A percentile compares a stretch with the other conserved stretches of the same genome.
Conservation (phyloP, 2,329 filamentous ascomycete genomes). For the Trichoderma harzianum region DNA sequence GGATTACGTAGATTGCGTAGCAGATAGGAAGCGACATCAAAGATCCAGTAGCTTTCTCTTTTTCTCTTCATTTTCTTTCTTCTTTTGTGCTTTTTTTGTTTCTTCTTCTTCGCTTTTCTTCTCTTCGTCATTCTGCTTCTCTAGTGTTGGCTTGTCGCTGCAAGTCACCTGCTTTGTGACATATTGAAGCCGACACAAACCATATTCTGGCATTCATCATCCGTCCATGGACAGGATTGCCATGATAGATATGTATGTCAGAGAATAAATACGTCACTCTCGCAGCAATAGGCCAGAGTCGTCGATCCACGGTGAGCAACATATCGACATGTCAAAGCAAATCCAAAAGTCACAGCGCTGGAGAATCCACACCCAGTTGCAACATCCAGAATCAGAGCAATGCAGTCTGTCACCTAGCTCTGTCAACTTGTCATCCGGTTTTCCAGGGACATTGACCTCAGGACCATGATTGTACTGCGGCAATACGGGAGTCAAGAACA, state of each 20-base stretch:
- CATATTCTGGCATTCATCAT: background rate
- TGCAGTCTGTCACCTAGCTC: constrained; percentile 7
- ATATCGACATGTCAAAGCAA: constrained; percentile 15
- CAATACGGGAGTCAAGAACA: constrained; percentile 12
- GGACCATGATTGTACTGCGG: background rate
- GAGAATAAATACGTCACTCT: constrained; percentile 7
- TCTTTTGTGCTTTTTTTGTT: background rate
- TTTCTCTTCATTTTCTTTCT: background rate
- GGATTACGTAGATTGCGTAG: constrained; percentile 2
- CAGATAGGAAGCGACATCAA: background rate
- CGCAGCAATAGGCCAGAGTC: background rate
- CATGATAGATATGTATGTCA: background rate
- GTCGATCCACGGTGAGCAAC: background rate
- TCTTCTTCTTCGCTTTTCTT: background rate
- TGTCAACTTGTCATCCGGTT: background rate
- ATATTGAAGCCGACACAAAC: background rate
- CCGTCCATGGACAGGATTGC: background rate
- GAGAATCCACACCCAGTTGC: constrained; percentile 1
- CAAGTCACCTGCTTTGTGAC: background rate
- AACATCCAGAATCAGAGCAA: constrained; percentile 1
- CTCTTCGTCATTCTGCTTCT: background rate
- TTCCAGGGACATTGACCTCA: constrained; percentile 12
- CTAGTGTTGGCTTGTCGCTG: background rate
- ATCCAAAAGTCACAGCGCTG: constrained; percentile 18
- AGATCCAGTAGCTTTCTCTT: background rate